phyloP scores from a whole-genome alignment of 768 basidiomycete genomes.

The Galerina marginata region DNA sequence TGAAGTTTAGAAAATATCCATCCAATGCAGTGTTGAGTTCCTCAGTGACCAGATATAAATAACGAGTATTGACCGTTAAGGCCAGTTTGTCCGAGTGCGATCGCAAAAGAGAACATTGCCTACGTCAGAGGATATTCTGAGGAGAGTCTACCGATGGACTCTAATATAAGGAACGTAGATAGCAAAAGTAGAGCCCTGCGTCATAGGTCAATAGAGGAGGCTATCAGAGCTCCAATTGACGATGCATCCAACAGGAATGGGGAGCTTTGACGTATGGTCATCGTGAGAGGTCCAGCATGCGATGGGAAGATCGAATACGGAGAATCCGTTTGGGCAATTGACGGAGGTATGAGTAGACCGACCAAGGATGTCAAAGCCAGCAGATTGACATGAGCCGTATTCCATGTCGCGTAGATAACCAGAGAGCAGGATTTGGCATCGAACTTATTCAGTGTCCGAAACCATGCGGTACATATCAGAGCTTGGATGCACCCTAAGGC shows the following conservation, averaged over 20 bases:
- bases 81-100: not conserved
- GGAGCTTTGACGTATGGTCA: not conserved
- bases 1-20: not conserved
- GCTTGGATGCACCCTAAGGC: no score
- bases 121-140: not conserved
- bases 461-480: not conserved
- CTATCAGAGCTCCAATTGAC: not conserved
- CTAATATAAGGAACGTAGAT: not conserved
- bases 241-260: not conserved
- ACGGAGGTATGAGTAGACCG: conserved; percentile 3
- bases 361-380: not conserved
- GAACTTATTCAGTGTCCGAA: no score
- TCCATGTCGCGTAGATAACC: conserved; percentile 14
- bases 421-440: not conserved
- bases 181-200: not conserved
- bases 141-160: not conserved
- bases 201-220: not conserved
- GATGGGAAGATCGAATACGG: not conserved
- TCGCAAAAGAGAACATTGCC: no score
- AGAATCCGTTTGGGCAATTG: not conserved
- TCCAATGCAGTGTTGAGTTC: not conserved
- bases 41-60: not conserved
- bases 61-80: not conserved
- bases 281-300: not conserved
- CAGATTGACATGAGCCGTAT: conserved; percentile 3